Percentiles rank a stretch among this genome's conserved stretches.
These are phyloP conservation scores for Flaveria linearis DNA, from an alignment of 129 eudicot species.

Conservation along the genomic window DNA sequence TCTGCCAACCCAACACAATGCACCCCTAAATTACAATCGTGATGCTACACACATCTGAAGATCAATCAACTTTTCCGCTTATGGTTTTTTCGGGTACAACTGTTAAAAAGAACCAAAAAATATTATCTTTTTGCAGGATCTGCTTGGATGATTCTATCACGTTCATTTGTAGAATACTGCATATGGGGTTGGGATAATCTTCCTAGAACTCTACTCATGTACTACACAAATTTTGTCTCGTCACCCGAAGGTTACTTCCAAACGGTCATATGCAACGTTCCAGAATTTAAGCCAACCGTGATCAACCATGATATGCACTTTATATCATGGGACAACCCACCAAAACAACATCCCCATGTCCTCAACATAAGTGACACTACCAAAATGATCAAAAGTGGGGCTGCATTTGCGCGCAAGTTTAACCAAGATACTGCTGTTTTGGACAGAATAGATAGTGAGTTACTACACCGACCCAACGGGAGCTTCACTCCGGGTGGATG, in stretches of 20 bases:
- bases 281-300: conserved; percentile 61
- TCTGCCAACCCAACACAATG: neutral
- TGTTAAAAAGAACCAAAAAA: neutral
- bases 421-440: conserved; percentile 53
- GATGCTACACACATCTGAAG: neutral
- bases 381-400: conserved; percentile 68
- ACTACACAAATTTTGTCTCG: conserved; percentile 82
- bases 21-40: neutral
- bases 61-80: neutral
- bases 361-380: conserved; percentile 64
- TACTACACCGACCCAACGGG: conserved; percentile 57
- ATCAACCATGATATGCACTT: conserved; percentile 92
- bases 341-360: conserved; percentile 83
- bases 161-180: conserved; percentile 71
- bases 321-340: conserved; percentile 87
- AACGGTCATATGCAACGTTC: conserved; percentile 82
- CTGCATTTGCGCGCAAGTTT: conserved; percentile 91
- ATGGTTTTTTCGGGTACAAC: neutral
- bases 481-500: conserved; percentile 90
- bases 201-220: conserved; percentile 87
- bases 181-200: conserved; percentile 99
- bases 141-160: conserved; percentile 91
- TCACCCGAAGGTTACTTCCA: conserved; percentile 96
- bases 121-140: conserved; percentile 54
- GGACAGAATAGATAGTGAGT: conserved; percentile 62